These are phyloP conservation scores for Pholiota molesta DNA, from an alignment of 768 basidiomycete species.

Conservation along the genomic window DNA sequence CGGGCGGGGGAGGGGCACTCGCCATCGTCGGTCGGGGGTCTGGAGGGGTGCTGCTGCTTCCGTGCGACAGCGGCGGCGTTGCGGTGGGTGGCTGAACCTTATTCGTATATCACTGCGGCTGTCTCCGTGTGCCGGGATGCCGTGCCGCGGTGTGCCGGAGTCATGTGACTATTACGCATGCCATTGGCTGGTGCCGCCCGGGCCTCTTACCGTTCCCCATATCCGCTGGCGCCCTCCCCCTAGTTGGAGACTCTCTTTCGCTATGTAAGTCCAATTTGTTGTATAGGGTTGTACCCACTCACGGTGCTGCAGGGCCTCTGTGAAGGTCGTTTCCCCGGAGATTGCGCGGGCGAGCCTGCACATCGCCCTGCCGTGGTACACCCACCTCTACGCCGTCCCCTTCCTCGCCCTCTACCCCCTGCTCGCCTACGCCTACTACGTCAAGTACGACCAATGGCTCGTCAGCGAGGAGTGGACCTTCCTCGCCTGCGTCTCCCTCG, in stretches of 20 bases:
- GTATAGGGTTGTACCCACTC: background rate
- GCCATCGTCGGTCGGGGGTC: slow-evolving; percentile 46
- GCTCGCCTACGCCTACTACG: slow-evolving; percentile 88
- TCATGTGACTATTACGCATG: slow-evolving; percentile 3
- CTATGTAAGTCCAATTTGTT: background rate
- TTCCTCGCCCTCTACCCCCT: slow-evolving; percentile 83
- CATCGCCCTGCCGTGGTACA: slow-evolving; percentile 66
- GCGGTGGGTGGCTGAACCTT: slow-evolving; percentile 17
- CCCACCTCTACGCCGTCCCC: slow-evolving; percentile 74
- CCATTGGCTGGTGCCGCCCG: background rate
- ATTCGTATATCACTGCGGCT: slow-evolving; percentile 12
- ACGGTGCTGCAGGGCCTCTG: slow-evolving; percentile 37
- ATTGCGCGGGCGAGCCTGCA: slow-evolving; percentile 71
- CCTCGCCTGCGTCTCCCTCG: slow-evolving; percentile 83
- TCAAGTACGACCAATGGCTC: slow-evolving; percentile 90
- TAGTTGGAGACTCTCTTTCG: background rate
- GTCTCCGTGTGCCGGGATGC: slow-evolving; percentile 1
- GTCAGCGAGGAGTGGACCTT: slow-evolving; percentile 98
- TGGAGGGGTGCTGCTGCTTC: slow-evolving; percentile 27
- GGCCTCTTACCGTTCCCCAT: background rate
- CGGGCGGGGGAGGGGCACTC: slow-evolving; percentile 23
- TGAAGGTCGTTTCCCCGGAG: slow-evolving; percentile 66
- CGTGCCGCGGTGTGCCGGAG: background rate
- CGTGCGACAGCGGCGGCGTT: slow-evolving; percentile 1
- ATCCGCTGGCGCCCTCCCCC: slow-evolving; percentile 2